Percentiles rank a stretch among this genome's conserved stretches.
phyloP scores from a whole-genome alignment of 495 filamentous ascomycete genomes.

The Annulohypoxylon maeteangense region DNA sequence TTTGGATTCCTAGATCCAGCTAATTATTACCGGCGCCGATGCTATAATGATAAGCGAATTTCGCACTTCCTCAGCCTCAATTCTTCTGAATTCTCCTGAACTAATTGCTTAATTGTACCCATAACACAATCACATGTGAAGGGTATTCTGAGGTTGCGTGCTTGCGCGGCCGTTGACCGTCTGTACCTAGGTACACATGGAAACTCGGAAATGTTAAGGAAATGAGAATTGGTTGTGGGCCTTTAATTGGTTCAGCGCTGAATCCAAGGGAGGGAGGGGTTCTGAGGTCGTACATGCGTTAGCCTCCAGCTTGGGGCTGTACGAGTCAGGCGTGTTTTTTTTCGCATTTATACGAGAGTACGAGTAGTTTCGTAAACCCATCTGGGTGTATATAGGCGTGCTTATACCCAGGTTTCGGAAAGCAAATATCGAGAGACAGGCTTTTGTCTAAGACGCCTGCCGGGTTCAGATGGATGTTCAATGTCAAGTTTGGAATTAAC shows the following conservation, averaged over 20 bases:
- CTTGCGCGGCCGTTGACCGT: conserved; percentile 18
- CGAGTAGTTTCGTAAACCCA: conserved; percentile 9
- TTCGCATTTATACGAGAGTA: not conserved
- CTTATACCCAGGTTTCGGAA: not conserved
- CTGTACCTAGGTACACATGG: not conserved
- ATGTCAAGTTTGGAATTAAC: too few species aligned
- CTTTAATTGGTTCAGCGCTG: not conserved
- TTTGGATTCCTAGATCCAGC: not conserved
- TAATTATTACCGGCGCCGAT: conserved; percentile 1
- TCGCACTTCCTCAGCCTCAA: conserved; percentile 22
- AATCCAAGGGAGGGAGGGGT: not conserved
- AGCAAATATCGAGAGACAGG: too few species aligned
- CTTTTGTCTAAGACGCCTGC: too few species aligned
- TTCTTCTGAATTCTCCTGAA: not conserved
- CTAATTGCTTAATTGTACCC: not conserved
- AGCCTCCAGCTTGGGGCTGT: not conserved
- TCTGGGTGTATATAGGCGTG: not conserved
- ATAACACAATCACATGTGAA: conserved; percentile 18
- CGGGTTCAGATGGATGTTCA: too few species aligned
- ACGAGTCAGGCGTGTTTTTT: conserved; percentile 20
- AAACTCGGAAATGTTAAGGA: not conserved
- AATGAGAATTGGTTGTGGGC: not conserved
- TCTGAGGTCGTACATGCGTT: conserved; percentile 3
- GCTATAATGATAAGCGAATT: conserved; percentile 26
- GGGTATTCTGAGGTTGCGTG: not conserved